Percentiles rank a stretch among this genome's conserved stretches.
Evolutionary conservation across 2,329 filamentous ascomycete species (phyloP).

Genomic region (Fusarium heterosporum): DNA sequence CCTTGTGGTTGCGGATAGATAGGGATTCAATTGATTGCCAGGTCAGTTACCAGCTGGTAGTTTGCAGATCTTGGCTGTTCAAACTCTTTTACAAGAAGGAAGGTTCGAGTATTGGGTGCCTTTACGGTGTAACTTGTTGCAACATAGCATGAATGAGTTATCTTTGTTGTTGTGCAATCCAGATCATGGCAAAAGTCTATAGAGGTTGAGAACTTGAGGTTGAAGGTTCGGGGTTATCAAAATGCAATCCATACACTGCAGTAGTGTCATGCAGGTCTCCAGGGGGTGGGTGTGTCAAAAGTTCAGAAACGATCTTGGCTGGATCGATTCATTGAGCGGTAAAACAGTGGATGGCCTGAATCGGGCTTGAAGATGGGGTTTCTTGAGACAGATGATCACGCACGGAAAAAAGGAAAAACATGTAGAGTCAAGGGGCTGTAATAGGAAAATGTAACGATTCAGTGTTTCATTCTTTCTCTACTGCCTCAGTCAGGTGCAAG

Average conservation of each 20-base stretch:
- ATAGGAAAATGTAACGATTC: neutral
- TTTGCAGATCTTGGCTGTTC: neutral
- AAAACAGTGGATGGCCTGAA: slow-evolving; percentile 29
- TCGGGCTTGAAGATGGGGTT: slow-evolving; percentile 26
- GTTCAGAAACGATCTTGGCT: neutral
- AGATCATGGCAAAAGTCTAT: slow-evolving; percentile 17
- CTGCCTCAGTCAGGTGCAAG: neutral
- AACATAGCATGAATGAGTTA: neutral
- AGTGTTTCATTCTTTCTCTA: neutral
- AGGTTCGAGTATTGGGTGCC: neutral
- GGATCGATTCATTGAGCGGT: slow-evolving; percentile 17
- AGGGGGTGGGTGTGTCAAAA: slow-evolving; percentile 37
- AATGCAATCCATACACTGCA: slow-evolving; percentile 37
- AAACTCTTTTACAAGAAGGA: neutral
- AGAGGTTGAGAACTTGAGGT: slow-evolving; percentile 2
- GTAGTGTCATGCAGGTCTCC: slow-evolving; percentile 42
- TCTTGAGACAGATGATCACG: slow-evolving; percentile 24
- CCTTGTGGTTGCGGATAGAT: slow-evolving; percentile 22
- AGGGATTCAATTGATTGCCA: neutral
- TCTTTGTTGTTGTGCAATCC: neutral
- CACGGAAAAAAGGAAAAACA: neutral
- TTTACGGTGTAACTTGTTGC: neutral
- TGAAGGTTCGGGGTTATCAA: slow-evolving; percentile 22
- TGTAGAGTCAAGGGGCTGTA: slow-evolving; percentile 6
- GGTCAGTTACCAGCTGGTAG: neutral